Conservation (phyloP, 768 basidiomycete species). For the Strobilomyces echinocephalus region DNA sequence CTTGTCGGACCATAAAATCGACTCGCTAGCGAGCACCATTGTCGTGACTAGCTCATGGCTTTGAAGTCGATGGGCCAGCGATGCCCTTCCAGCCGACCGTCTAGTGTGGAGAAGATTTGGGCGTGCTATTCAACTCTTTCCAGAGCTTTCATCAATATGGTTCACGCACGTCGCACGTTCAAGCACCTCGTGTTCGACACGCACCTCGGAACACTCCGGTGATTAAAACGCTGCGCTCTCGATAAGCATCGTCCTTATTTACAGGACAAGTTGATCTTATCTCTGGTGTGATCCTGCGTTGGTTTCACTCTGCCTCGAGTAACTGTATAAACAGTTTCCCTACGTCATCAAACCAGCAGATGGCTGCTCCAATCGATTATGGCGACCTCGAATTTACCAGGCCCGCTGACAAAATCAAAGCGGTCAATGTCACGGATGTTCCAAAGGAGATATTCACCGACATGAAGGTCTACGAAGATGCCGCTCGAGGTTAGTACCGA, state of each 20-base stretch:
- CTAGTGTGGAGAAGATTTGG: too few species aligned
- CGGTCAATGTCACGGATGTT: conserved; percentile 32
- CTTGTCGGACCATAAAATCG: too few species aligned
- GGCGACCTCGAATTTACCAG: conserved; percentile 32
- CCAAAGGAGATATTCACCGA: conserved; percentile 32
- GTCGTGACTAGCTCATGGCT: too few species aligned
- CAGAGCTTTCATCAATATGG: too few species aligned
- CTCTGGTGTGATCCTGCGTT: conserved; percentile 1
- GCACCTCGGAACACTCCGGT: background rate
- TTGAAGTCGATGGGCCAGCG: too few species aligned
- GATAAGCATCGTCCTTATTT: background rate
- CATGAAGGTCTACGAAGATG: conserved; percentile 38
- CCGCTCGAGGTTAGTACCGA: conserved; percentile 27
- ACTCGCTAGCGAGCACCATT: too few species aligned
- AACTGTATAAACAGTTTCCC: conserved; percentile 4
- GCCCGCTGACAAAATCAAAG: conserved; percentile 37
- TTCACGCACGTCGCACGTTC: too few species aligned
- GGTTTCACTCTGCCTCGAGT: background rate
- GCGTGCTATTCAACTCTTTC: background rate
- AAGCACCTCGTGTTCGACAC: too few species aligned
- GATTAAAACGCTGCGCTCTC: background rate
- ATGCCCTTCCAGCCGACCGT: too few species aligned
- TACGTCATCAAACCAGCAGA: conserved; percentile 11
- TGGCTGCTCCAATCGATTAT: conserved; percentile 26
- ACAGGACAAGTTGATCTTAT: conserved; percentile 8